phyloP scores from a whole-genome alignment of 805 yeast species.

The Hyphopichia homilentoma region DNA sequence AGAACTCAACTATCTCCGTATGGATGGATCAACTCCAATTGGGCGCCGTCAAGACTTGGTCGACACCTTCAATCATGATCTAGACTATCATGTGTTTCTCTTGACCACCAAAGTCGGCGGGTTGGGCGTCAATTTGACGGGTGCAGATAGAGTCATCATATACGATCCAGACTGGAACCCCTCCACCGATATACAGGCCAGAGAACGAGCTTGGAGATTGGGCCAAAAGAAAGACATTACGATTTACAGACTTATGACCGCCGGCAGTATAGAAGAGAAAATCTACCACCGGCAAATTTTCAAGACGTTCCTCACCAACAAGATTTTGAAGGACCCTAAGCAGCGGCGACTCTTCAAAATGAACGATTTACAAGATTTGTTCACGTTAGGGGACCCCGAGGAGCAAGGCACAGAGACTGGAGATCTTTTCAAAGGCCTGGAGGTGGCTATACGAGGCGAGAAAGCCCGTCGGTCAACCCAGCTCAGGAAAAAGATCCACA shows the following conservation, averaged over 20 bases:
- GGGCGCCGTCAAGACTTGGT: conserved; percentile 72
- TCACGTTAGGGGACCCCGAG: conserved; percentile 74
- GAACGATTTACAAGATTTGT: conserved; percentile 87
- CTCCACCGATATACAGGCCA: conserved; percentile 92
- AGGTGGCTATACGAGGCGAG: conserved; percentile 30
- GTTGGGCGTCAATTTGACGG: conserved; percentile 87
- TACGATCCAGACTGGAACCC: conserved; percentile 99
- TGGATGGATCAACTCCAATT: conserved; percentile 94
- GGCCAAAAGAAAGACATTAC: conserved; percentile 93
- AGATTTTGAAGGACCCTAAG: conserved; percentile 91
- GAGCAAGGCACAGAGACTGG: conserved; percentile 68
- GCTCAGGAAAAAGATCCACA: conserved; percentile 25
- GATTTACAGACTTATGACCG: conserved; percentile 86
- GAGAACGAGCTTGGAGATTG: conserved; percentile 95
- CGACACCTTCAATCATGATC: conserved; percentile 69
- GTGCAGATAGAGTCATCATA: conserved; percentile 91
- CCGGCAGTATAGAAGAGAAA: conserved; percentile 95
- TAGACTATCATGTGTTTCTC: conserved; percentile 59
- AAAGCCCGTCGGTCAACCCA: conserved; percentile 30
- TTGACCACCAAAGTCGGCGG: conserved; percentile 97
- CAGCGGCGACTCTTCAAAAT: conserved; percentile 89
- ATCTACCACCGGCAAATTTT: conserved; percentile 95
- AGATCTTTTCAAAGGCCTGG: conserved; percentile 52
- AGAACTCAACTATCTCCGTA: conserved; percentile 55
- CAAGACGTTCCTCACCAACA: conserved; percentile 90